A percentile compares a stretch with the other conserved stretches of the same genome.
These are phyloP conservation scores for Suhomyces yuchorum DNA, from an alignment of 1,139 yeast genomes.

Conservation along the genomic window DNA sequence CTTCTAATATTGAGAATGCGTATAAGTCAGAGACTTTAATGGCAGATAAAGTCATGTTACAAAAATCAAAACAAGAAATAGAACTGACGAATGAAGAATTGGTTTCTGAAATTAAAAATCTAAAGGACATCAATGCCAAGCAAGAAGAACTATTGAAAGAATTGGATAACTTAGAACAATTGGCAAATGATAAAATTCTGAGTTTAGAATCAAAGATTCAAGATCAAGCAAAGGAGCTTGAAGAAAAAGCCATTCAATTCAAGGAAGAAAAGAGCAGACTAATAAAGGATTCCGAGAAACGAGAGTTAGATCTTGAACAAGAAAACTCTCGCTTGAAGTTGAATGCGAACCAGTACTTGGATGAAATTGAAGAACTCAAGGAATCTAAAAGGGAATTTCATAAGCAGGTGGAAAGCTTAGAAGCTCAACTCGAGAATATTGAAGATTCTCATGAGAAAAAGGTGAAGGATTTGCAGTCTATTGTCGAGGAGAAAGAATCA, in stretches of 20 bases:
- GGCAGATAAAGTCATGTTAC: constrained; percentile 21
- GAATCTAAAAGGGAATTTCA: constrained; percentile 14
- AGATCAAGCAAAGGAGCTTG: constrained; percentile 10
- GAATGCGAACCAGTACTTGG: constrained; percentile 3
- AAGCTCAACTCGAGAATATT: constrained; percentile 13
- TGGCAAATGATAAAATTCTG: constrained; percentile 26
- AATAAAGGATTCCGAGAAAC: constrained; percentile 13
- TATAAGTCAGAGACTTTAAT: constrained; percentile 18
- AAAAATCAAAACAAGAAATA: constrained; percentile 16
- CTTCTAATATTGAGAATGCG: constrained; percentile 18
- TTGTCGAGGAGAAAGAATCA: constrained; percentile 22
- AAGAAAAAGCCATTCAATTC: constrained; percentile 14
- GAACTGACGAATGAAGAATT: constrained; percentile 19
- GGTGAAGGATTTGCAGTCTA: constrained; percentile 12
- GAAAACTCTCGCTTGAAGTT: constrained; percentile 6
- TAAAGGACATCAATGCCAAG: constrained; percentile 22
- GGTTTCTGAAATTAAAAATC: constrained; percentile 17
- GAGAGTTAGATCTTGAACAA: constrained; percentile 8
- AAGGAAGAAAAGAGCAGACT: constrained; percentile 20
- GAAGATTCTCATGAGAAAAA: constrained; percentile 4
- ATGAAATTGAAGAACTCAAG: constrained; percentile 13
- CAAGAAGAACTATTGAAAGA: constrained; percentile 27
- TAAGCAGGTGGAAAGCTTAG: constrained; percentile 16
- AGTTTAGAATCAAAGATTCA: constrained; percentile 23
- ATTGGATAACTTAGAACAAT: constrained; percentile 25